These are phyloP conservation scores for Tuber melanosporum DNA, from an alignment of 495 filamentous ascomycete species.

Conservation along the genomic window DNA sequence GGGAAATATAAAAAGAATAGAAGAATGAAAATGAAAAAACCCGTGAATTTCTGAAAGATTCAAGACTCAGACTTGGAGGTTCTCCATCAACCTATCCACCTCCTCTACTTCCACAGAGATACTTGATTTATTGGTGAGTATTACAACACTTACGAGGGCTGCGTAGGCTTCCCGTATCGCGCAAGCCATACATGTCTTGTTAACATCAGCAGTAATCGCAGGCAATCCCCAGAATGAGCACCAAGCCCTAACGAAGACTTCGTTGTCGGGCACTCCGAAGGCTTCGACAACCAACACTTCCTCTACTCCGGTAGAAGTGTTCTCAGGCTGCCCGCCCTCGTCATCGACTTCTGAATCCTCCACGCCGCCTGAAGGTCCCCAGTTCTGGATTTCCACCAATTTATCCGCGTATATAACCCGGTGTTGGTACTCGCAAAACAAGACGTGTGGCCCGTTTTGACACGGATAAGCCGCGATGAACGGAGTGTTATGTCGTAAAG, in stretches of 20 bases:
- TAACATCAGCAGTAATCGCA: conserved; percentile 59
- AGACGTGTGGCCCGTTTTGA: conserved; percentile 59
- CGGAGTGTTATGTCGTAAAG: conserved; percentile 57
- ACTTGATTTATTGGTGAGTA: conserved; percentile 52
- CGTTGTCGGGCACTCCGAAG: conserved; percentile 63
- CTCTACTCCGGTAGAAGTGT: conserved; percentile 44
- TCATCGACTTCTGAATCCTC: conserved; percentile 24
- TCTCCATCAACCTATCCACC: conserved; percentile 42
- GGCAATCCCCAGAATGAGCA: conserved; percentile 62
- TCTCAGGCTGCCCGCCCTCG: conserved; percentile 24
- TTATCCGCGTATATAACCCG: conserved; percentile 52
- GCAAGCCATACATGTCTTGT: conserved; percentile 65
- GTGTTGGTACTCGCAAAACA: conserved; percentile 63
- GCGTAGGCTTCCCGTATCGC: conserved; percentile 66
- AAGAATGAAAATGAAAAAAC: conserved; percentile 10
- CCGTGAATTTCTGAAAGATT: conserved; percentile 13
- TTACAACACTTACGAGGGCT: conserved; percentile 61
- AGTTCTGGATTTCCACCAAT: conserved; percentile 56
- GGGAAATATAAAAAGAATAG: neutral
- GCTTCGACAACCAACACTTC: conserved; percentile 63
- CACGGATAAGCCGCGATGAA: conserved; percentile 64
- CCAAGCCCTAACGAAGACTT: conserved; percentile 67
- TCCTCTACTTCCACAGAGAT: conserved; percentile 45
- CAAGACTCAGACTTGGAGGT: conserved; percentile 19
- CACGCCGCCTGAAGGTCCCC: conserved; percentile 47